A percentile compares a stretch with the other conserved stretches of the same genome.
Conservation (phyloP, 306 rosid species). For the Inga oerstediana region DNA sequence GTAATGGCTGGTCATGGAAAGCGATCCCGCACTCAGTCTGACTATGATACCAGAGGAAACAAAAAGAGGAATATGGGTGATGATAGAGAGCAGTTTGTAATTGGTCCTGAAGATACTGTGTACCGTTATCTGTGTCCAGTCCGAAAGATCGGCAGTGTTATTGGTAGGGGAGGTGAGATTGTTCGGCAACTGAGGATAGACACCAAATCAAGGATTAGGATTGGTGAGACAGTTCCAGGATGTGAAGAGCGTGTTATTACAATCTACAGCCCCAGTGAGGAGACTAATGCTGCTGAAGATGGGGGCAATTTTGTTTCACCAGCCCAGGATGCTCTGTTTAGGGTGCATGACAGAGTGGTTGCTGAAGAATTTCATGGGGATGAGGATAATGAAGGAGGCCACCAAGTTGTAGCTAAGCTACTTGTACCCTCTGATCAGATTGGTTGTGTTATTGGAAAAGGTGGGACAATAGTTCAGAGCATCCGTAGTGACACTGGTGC, state of each 20-base stretch:
- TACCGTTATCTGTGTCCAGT: conserved; percentile 80
- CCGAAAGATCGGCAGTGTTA: conserved; percentile 90
- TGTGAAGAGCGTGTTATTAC: conserved; percentile 88
- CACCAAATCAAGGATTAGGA: conserved; percentile 88
- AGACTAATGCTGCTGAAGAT: conserved; percentile 71
- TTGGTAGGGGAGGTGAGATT: conserved; percentile 99
- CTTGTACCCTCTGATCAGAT: conserved; percentile 98
- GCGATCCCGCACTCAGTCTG: conserved; percentile 74
- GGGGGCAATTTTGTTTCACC: conserved; percentile 63
- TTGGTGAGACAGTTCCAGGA: conserved; percentile 89
- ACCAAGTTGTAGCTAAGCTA: conserved; percentile 76
- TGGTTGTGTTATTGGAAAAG: conserved; percentile 93
- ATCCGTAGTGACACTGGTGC: conserved; percentile 89
- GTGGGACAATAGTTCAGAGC: conserved; percentile 88
- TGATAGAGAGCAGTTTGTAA: conserved; percentile 87
- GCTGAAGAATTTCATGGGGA: conserved; percentile 84
- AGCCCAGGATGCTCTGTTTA: conserved; percentile 87
- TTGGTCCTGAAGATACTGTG: conserved; percentile 81
- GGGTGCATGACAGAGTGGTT: conserved; percentile 85
- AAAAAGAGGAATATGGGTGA: conserved; percentile 82
- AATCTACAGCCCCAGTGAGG: conserved; percentile 72
- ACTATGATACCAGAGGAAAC: conserved; percentile 69
- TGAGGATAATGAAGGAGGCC: conserved; percentile 66
- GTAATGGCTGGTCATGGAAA: conserved; percentile 88
- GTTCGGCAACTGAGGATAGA: conserved; percentile 89